Evolutionary conservation across 75 land plant species (phyloP).

Genomic region (Pseudotsuga menziesii): DNA sequence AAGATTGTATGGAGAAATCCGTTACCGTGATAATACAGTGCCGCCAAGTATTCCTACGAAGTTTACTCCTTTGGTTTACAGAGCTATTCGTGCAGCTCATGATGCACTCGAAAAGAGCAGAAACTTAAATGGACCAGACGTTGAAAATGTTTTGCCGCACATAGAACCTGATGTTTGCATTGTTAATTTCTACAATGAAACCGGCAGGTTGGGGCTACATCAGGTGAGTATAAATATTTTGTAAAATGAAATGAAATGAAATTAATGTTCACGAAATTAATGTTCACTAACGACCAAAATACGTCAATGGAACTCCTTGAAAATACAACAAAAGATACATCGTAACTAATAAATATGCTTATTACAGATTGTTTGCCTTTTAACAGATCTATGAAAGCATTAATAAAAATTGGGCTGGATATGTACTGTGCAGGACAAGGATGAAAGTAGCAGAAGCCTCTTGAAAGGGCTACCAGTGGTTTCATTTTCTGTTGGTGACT

Average conservation of each 20-base stretch:
- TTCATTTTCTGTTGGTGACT: slow-evolving; percentile 71
- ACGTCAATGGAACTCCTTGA: too few species aligned
- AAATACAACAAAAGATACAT: too few species aligned
- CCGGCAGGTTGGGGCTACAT: slow-evolving; percentile 77
- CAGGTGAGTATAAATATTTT: slow-evolving; percentile 39
- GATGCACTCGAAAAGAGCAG: slow-evolving; percentile 8
- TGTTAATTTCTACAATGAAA: slow-evolving; percentile 70
- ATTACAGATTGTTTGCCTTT: too few species aligned
- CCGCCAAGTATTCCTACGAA: slow-evolving; percentile 49
- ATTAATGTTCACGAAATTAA: background rate
- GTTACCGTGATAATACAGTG: slow-evolving; percentile 41
- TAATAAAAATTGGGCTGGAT: background rate
- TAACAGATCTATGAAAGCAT: background rate
- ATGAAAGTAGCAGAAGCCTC: slow-evolving; percentile 55
- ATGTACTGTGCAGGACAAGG: slow-evolving; percentile 43
- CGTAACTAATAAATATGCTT: too few species aligned
- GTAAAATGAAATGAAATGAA: background rate
- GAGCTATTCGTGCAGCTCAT: slow-evolving; percentile 44
- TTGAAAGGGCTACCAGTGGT: slow-evolving; percentile 58
- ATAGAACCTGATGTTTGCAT: slow-evolving; percentile 72
- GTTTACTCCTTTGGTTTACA: slow-evolving; percentile 40
- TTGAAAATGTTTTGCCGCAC: slow-evolving; percentile 32
- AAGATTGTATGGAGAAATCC: slow-evolving; percentile 37
- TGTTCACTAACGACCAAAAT: background rate
- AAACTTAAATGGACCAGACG: slow-evolving; percentile 1